These are phyloP conservation scores for Grigorovia jiainica DNA, from an alignment of 805 yeast species.

Conservation along the genomic window DNA sequence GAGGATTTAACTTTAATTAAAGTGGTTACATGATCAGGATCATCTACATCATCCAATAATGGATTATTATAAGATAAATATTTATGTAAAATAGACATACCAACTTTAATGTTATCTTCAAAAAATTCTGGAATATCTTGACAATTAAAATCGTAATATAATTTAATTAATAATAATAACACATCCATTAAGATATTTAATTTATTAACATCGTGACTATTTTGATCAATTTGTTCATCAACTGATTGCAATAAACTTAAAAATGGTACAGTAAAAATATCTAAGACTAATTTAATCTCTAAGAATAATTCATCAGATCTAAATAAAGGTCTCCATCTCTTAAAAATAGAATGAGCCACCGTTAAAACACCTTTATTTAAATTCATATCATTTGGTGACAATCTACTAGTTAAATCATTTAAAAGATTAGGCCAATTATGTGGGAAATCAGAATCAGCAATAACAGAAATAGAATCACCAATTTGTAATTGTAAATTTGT, in stretches of 20 bases:
- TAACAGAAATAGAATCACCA: slow-evolving; percentile 85
- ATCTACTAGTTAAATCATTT: slow-evolving; percentile 59
- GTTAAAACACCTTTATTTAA: slow-evolving; percentile 76
- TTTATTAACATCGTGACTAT: slow-evolving; percentile 37
- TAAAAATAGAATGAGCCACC: slow-evolving; percentile 93
- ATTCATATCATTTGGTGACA: slow-evolving; percentile 56
- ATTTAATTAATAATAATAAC: slow-evolving; percentile 59
- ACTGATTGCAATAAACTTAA: slow-evolving; percentile 56
- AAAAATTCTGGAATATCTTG: slow-evolving; percentile 98
- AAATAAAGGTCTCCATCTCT: slow-evolving; percentile 92
- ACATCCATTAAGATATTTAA: slow-evolving; percentile 58
- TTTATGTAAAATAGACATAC: slow-evolving; percentile 76
- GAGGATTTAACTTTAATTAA: slow-evolving; percentile 68
- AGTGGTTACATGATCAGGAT: slow-evolving; percentile 57
- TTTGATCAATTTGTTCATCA: slow-evolving; percentile 51
- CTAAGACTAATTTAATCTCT: slow-evolving; percentile 81
- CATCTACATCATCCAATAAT: slow-evolving; percentile 43
- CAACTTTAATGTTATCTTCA: slow-evolving; percentile 73
- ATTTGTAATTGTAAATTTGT: slow-evolving; percentile 78
- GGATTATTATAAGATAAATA: slow-evolving; percentile 57
- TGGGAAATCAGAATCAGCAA: slow-evolving; percentile 96
- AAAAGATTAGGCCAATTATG: slow-evolving; percentile 74
- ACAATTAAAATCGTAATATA: slow-evolving; percentile 89
- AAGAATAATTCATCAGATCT: slow-evolving; percentile 81
- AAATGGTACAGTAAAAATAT: slow-evolving; percentile 74